Conservation (phyloP, 2,329 filamentous ascomycete genomes). For the Beauveria medogensis region DNA sequence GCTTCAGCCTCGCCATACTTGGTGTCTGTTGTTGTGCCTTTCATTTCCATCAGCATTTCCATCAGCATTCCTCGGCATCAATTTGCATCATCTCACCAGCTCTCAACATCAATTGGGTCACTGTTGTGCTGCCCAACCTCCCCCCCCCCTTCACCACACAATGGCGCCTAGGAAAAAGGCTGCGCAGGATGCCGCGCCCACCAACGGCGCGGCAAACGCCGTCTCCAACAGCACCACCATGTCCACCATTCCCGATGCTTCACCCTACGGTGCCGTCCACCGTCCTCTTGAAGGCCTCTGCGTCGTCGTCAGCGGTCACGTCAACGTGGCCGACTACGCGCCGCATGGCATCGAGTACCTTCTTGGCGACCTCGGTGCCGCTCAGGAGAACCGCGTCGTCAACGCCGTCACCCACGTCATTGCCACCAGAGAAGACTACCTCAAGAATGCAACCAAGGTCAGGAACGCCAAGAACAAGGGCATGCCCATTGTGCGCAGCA, state of each 20-base stretch:
- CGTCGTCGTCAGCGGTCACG: constrained; percentile 54
- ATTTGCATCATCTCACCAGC: too few species aligned
- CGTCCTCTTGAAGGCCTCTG: constrained; percentile 37
- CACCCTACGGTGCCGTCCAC: constrained; percentile 11
- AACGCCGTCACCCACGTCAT: constrained; percentile 48
- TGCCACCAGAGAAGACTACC: constrained; percentile 44
- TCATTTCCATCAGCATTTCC: neutral
- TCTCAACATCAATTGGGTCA: neutral
- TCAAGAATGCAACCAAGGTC: constrained; percentile 43
- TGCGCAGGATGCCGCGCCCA: constrained; percentile 7
- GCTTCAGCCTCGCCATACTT: neutral
- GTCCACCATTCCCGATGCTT: constrained; percentile 3
- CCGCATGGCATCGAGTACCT: constrained; percentile 10
- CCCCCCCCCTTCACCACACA: neutral
- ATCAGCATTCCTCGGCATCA: neutral
- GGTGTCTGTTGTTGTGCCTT: neutral
- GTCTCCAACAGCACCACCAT: neutral
- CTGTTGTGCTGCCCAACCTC: neutral
- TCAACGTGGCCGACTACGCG: constrained; percentile 44
- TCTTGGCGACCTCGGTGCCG: constrained; percentile 2
- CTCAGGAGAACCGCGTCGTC: constrained; percentile 29
- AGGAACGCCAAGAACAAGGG: constrained; percentile 36
- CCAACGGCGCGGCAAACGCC: constrained; percentile 12
- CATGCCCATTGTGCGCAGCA: constrained; percentile 47
- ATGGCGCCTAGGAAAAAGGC: constrained; percentile 8